phyloP scores from a whole-genome alignment of 2,329 filamentous ascomycete species.

The Drechslerella stenobrocha region DNA sequence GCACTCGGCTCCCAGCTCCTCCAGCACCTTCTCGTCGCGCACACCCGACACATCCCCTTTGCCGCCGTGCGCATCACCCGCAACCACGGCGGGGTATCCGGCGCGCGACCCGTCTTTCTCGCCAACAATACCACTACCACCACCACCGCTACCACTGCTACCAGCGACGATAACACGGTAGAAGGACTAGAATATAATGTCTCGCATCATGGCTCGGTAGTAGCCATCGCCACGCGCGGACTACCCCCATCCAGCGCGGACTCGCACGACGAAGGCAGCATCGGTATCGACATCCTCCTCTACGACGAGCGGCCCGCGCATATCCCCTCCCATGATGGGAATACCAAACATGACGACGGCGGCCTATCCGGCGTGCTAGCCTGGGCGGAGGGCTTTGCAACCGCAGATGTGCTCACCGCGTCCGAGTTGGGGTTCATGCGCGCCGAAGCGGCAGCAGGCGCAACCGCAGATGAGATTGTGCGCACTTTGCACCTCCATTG shows the following conservation, averaged over 20 bases:
- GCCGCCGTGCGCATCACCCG: conserved; percentile 36
- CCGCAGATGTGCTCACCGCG: conserved; percentile 49
- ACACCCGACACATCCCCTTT: conserved; percentile 25
- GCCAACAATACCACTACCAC: conserved; percentile 1
- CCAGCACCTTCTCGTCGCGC: conserved; percentile 50
- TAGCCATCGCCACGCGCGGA: conserved; percentile 26
- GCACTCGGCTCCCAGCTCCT: conserved; percentile 52
- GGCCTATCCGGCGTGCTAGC: conserved; percentile 44
- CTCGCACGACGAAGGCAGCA: conserved; percentile 34
- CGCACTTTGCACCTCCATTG: conserved; percentile 51
- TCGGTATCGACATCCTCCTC: conserved; percentile 33
- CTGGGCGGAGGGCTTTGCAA: conserved; percentile 44
- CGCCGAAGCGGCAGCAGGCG: conserved; percentile 2
- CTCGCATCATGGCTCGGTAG: conserved; percentile 50
- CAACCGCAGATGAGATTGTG: conserved; percentile 22
- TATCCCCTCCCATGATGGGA: too few relatives aligned
- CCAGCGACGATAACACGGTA: too few relatives aligned
- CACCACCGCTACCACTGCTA: too few relatives aligned
- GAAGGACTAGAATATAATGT: conserved; percentile 51
- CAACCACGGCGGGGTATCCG: conserved; percentile 30
- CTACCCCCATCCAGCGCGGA: conserved; percentile 14
- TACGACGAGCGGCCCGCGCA: conserved; percentile 17
- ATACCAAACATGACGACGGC: conserved; percentile 48
- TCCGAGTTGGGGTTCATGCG: conserved; percentile 45
- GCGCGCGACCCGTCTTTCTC: conserved; percentile 32